Evolutionary conservation across 140 eudicot species (phyloP), one percentile per base, ranked within the genome.

Genomic region (Cichorium intybus): DNA sequence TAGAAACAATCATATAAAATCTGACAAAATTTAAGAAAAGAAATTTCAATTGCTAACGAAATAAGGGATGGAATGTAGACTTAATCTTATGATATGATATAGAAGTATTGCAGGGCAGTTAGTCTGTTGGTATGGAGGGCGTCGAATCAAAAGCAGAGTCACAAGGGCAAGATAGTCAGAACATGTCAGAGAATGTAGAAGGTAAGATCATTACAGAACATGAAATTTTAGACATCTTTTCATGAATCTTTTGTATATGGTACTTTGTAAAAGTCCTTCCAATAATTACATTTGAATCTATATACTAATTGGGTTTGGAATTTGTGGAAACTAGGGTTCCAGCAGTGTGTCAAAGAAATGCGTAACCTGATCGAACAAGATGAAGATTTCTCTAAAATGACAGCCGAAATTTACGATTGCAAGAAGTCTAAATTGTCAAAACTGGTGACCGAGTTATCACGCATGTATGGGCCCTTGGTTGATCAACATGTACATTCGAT

Each of bases 391-490:
- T 48, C 26, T 9, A 55, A 43, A 53, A 66, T 41, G 34, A 62
- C 53, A 9, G 69, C 43, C 23, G 81, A 61, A 17, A 41, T 10
- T 76, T 31, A 68, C 57, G 37, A 63, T 17, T 57, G 10, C 21
- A 71, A 67, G 72, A 74, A 60, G 70, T 29, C 52, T 5, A 59
- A 72, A 52, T 35, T 84, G 70, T 46, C 74, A 70, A 66, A 71
- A 50, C 70, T 65, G 15, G 34, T 79, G 57, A 57, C 64, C 64
- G 77, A 75, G 64, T 57, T 84, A 39, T 64, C 75, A 7, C 52
- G 18, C 47, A 39, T 64, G 78, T 75, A 84, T 60, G 60, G 57
- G 39, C 41, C 65, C 66, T 75, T 84, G 27, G 82, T 77, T 22
- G 77, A 84, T 24, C 75, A 58, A 63, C 73, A 71, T 60, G 50